Evolutionary conservation across 768 basidiomycete genomes (phyloP).

Genomic region (Suillus weaverae): DNA sequence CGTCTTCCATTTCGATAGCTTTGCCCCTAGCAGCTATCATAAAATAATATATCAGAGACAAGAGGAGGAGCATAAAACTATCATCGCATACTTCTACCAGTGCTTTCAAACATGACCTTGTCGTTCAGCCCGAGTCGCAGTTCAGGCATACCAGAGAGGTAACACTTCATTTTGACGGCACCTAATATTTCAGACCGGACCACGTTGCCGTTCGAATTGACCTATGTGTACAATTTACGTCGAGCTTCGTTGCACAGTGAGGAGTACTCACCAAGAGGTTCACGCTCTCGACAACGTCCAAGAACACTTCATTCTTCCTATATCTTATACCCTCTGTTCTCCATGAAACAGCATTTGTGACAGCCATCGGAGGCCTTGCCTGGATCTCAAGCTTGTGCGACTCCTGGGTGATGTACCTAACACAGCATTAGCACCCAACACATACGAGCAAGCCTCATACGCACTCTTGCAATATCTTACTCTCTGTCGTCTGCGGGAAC

Average conservation of each 20-base stretch:
- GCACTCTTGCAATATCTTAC: constrained; percentile 96
- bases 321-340: constrained; percentile 96
- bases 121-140: constrained; percentile 93
- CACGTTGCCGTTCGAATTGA: constrained; percentile 95
- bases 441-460: not conserved
- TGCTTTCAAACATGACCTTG: constrained; percentile 99
- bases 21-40: constrained; percentile 84
- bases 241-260: not conserved
- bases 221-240: constrained; percentile 45
- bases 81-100: constrained; percentile 77
- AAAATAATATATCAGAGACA: constrained; percentile 1
- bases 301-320: constrained; percentile 98
- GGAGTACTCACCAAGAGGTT: constrained; percentile 77
- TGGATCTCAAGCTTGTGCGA: constrained; percentile 95
- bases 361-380: constrained; percentile 91
- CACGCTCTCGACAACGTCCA: constrained; percentile 97
- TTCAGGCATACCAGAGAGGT: constrained; percentile 99
- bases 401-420: constrained; percentile 96
- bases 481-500: constrained; percentile 97
- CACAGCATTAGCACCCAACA: constrained; percentile 2
- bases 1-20: constrained; percentile 99
- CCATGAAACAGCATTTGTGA: constrained; percentile 99
- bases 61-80: not conserved
- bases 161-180: constrained; percentile 99
- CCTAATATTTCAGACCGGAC: constrained; percentile 97